Evolutionary conservation across 192 early-diverging fungal species (phyloP), one percentile per base, ranked within the genome.

Genomic region (Rhizophagus sp.): DNA sequence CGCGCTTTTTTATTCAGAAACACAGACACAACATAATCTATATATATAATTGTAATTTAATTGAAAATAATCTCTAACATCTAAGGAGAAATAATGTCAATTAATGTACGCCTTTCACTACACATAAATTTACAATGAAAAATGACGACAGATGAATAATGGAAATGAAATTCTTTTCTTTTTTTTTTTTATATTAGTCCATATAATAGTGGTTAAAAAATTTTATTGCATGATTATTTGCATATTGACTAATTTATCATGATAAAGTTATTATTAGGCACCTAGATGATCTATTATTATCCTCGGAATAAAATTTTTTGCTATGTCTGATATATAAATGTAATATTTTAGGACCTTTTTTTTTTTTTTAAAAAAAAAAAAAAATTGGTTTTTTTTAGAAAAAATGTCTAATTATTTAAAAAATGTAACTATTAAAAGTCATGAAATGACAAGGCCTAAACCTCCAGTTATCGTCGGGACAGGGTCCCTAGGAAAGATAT

Each of bases 401-500:
- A 19, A 17, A 57, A 57, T 57, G 52, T 5, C 52, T 57, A 5
- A 4, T 19, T 4, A 17, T 1, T 22, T 71, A 39, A 71, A 71
- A 44, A 71, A 71, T 11, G 36, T 71, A 10, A 71, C 69, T 11
- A 71, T 75, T 27, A 75, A 75, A 33, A 62, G 52, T 61, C 73
- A 75, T 71, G 73, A 75, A 62, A 75, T 75, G 15, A 27, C 57
- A 15, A 27, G 47, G 52, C 73, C 73, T 2, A 75, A 47, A 33
- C 52, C 73, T 17, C 73, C 30, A 19, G 17, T 62, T 62, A 62
- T 75, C 52, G n/a, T 75, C 13, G 73, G 52, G 3, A 34, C n/a
- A 27, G 73, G 73, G 3, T 27, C 19, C 8, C 15, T 62, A 19
- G 73, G 73, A 17, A 75, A 75, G 62, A 49, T 62, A 33, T 75